Evolutionary conservation across 495 filamentous ascomycete genomes (phyloP).

Genomic region (Penicillium longicatenatum): DNA sequence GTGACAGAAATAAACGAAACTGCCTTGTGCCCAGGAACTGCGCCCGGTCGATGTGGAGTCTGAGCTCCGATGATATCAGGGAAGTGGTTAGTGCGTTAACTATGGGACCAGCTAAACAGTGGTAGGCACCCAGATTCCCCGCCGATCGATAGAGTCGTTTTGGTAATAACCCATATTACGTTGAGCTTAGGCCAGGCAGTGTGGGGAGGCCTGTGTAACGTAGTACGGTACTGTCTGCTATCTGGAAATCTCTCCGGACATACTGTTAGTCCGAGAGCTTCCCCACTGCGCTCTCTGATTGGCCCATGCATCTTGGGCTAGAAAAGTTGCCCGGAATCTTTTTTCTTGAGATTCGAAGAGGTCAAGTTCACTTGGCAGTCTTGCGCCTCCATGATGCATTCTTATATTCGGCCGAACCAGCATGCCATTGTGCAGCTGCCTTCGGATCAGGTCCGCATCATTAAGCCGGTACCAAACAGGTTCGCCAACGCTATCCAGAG

Average conservation of each 20-base stretch:
- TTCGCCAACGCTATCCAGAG: conserved; percentile 49
- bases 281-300: conserved; percentile 15
- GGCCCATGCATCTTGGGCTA: conserved; percentile 8
- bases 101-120: neutral
- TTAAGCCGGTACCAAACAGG: conserved; percentile 74
- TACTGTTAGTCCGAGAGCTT: conserved; percentile 9
- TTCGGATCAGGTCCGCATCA: conserved; percentile 62
- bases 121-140: conserved; percentile 11
- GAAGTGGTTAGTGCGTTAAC: neutral
- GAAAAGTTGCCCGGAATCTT: conserved; percentile 20
- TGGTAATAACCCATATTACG: neutral
- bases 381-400: conserved; percentile 35
- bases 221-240: neutral
- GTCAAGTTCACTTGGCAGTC: neutral
- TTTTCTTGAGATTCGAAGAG: conserved; percentile 8
- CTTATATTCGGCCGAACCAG: conserved; percentile 61
- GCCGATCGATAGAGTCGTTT: neutral
- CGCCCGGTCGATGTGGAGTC: conserved; percentile 1
- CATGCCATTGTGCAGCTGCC: conserved; percentile 68
- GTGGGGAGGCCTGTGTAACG: neutral
- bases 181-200: neutral
- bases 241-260: neutral
- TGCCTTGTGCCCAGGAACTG: neutral
- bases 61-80: conserved; percentile 8
- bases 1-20: neutral